Conservation (phyloP, 2,329 filamentous ascomycete species). For the Coniochaeta sp. region DNA sequence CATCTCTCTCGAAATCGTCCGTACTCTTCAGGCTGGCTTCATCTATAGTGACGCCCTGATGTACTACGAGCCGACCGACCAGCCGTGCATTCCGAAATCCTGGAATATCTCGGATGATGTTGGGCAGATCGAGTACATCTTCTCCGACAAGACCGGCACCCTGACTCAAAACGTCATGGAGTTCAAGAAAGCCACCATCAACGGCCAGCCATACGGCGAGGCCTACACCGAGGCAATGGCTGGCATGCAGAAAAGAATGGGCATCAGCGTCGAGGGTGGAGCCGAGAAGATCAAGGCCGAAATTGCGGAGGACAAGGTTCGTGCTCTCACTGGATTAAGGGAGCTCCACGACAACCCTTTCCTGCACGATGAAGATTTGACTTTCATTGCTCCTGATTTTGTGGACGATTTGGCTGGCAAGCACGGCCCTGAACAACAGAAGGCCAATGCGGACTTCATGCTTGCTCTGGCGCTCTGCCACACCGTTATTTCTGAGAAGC, state of each 20-base stretch:
- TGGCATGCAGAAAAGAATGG: slow-evolving; percentile 88
- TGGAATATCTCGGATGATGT: slow-evolving; percentile 99
- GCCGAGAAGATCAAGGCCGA: slow-evolving; percentile 63
- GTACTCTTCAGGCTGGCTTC: slow-evolving; percentile 88
- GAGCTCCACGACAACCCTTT: slow-evolving; percentile 84
- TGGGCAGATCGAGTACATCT: slow-evolving; percentile 98
- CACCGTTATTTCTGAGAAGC: slow-evolving; percentile 86
- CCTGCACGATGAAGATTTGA: slow-evolving; percentile 80
- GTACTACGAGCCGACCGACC: slow-evolving; percentile 94
- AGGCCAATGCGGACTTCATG: slow-evolving; percentile 86
- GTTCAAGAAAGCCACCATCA: slow-evolving; percentile 97
- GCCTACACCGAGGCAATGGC: slow-evolving; percentile 96
- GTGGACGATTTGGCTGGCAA: slow-evolving; percentile 75
- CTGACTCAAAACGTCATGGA: slow-evolving; percentile 95
- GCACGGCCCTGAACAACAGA: slow-evolving; percentile 67
- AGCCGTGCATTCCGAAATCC: slow-evolving; percentile 92
- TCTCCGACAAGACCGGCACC: slow-evolving; percentile 90
- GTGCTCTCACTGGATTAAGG: slow-evolving; percentile 67
- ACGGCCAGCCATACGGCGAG: slow-evolving; percentile 93
- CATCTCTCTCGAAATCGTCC: slow-evolving; percentile 93
- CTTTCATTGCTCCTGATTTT: slow-evolving; percentile 87
- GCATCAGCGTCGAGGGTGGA: slow-evolving; percentile 80
- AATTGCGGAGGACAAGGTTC: slow-evolving; percentile 69
- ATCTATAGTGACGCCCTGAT: slow-evolving; percentile 95
- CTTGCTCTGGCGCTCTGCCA: slow-evolving; percentile 91